Percentiles rank a stretch among this genome's conserved stretches.
These are phyloP conservation scores for Echites panduratus DNA, from an alignment of 257 asterid genomes.

Conservation along the genomic window DNA sequence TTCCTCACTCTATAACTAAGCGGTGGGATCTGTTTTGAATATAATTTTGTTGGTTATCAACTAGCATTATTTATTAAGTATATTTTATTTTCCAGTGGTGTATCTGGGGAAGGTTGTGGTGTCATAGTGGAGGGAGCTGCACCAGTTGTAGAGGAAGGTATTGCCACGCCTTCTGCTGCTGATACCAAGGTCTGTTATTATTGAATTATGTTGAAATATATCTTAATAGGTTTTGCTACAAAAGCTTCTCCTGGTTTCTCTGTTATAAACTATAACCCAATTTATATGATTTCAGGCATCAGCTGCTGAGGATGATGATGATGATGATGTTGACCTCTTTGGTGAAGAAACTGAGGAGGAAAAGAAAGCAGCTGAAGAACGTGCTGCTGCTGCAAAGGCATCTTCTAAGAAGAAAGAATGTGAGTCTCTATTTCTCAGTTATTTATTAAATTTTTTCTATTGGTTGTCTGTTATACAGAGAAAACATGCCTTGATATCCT, in stretches of 20 bases:
- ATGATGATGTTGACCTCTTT: conserved; percentile 81
- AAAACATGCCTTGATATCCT: not conserved
- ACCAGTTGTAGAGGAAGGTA: conserved; percentile 31
- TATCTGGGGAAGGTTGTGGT: conserved; percentile 64
- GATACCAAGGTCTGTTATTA: conserved; percentile 41
- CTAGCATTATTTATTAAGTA: not conserved
- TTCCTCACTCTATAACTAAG: not conserved
- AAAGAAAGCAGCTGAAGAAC: conserved; percentile 85
- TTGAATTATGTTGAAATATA: not conserved
- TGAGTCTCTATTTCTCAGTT: conserved; percentile 20
- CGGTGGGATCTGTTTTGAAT: not conserved
- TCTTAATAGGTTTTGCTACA: not conserved
- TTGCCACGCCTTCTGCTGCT: conserved; percentile 56
- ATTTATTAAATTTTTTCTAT: not conserved
- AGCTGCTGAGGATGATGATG: conserved; percentile 75
- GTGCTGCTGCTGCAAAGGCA: conserved; percentile 83
- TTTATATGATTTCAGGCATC: conserved; percentile 36
- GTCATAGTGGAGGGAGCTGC: conserved; percentile 52
- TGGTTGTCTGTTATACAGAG: not conserved
- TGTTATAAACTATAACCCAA: not conserved
- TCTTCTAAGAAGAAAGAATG: conserved; percentile 90
- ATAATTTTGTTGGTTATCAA: not conserved
- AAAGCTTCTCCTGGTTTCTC: not conserved
- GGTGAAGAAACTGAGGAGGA: conserved; percentile 98
- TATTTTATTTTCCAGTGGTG: conserved; percentile 43